Evolutionary conservation across 495 filamentous ascomycete genomes (phyloP), one percentile per base, ranked within the genome.

Genomic region (Neurospora sp.): DNA sequence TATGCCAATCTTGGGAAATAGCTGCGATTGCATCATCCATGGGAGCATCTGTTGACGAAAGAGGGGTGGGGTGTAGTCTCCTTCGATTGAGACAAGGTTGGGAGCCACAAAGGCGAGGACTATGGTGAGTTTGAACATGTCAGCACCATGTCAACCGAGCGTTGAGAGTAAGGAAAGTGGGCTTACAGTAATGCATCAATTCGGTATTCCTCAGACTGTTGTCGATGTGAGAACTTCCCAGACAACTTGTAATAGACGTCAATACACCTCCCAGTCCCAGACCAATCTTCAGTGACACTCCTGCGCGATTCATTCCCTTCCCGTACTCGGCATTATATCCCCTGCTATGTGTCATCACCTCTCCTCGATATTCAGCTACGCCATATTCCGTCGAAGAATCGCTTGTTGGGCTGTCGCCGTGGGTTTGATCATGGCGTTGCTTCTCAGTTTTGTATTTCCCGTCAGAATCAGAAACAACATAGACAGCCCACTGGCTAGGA

Each of bases 11-110:
- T 73, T 76, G 27, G 77, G 77, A 70, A 79, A 77, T 6, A 79
- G 35, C 10, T 73, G 77, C 0, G 77, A 79, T 41, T 79, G 76
- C 38, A 79, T 72, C 74, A 76, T 76, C 77, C 77, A 78, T 6
- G 77, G 77, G 14, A 79, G 71, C 73, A 78, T 73, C 40, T 75
- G 39, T 14, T 40, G 39, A 2, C 65, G 44, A 69, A 79, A 78
- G 20, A 75, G 39, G 8, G 44, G 44, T 2, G 76, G 74, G 9
- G 69, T 22, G 22, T 70, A 45, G 17, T 40, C 38, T n/a, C 77
- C 77, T 39, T 79, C 77, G 40, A 79, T 74, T 10, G 74, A 78
- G 39, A 73, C 73, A 7, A 79, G 12, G 69, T 76, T 76, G 17
- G 77, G 77, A 5, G 70, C 72, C 6, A 79, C 76, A 69, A 72